Evolutionary conservation across 2,329 filamentous ascomycete species (phyloP), one percentile per base, ranked within the genome.

Genomic region (Pseudogymnoascus sp.): DNA sequence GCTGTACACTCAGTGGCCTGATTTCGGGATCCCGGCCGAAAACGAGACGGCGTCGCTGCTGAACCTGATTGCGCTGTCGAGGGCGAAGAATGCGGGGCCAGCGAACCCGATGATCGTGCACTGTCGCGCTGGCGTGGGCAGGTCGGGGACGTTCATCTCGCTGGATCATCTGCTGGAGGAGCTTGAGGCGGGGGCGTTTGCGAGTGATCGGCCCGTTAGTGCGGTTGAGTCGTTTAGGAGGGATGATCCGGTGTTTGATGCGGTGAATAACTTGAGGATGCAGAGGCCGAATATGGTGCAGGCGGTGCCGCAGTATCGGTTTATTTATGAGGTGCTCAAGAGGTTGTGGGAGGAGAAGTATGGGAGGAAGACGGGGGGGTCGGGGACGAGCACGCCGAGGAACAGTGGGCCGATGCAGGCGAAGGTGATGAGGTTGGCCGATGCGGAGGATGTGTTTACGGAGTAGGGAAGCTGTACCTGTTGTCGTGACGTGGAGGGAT

Each of bases 231-330:
- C 49, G 63, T 63, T 49, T 68, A 71, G 63, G 70, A 71, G 35
- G 67, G 65, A 70, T 31, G 92, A 97, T 69, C 83, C 88, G 2
- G 82, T 99, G 41, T 90, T 86, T 67, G 81, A 89, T 16, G 89
- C 89, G 0, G 92, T 99, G 61, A 88, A 96, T 69, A 76, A 78
- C 64, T 81, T 99, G 62, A 84, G 94, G 49, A 85, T 93, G 74
- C 94, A 99, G 78, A 84, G 94, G 16, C 90, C 91, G 78, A 90
- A 88, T 76, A 99, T 99, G 94, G 94, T 99, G 4, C 94, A 97
- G 76, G 88, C 90, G 52, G 89, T 93, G 69, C 74, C 82, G 58
- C 94, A 99, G 73, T 94, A 90, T 70, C 76, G 84, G 38, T 97
- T 97, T 73, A 83, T 99, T 63, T 97, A 99, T 76, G 86, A 92